A percentile compares a stretch with the other conserved stretches of the same genome.
Evolutionary conservation across 2,329 filamentous ascomycete genomes (phyloP).

Genomic region (Pseudopyricularia cyperi): DNA sequence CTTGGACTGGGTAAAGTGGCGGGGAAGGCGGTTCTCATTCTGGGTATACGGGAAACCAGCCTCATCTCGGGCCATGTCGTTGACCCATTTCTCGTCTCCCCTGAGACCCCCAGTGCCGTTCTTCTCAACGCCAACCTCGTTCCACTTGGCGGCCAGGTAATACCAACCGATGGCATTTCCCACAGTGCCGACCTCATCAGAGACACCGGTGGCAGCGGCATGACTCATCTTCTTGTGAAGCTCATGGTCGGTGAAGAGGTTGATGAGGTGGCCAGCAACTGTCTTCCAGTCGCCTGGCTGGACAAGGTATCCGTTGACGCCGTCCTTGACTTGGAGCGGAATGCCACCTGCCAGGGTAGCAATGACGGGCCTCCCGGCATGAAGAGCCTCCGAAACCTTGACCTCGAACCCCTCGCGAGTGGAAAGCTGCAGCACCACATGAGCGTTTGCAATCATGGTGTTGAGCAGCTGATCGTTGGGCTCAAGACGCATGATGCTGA

Average conservation of each 20-base stretch:
- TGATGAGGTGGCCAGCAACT: conserved; percentile 53
- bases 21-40: conserved; percentile 48
- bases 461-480: conserved; percentile 74
- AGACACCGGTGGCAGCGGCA: conserved; percentile 53
- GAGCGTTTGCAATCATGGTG: conserved; percentile 57
- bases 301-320: conserved; percentile 62
- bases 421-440: conserved; percentile 65
- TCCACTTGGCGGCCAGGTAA: conserved; percentile 58
- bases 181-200: conserved; percentile 70
- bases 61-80: conserved; percentile 58
- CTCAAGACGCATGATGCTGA: conserved; percentile 64
- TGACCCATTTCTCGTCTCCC: conserved; percentile 55
- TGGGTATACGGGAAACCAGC: conserved; percentile 45
- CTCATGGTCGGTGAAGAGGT: conserved; percentile 51
- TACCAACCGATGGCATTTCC: conserved; percentile 68
- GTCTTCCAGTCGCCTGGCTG: conserved; percentile 55
- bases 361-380: conserved; percentile 68
- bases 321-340: conserved; percentile 61
- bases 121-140: conserved; percentile 36
- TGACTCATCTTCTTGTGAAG: conserved; percentile 54
- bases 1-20: conserved; percentile 23
- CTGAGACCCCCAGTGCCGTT: conserved; percentile 28
- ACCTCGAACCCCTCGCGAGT: conserved; percentile 77
- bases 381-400: conserved; percentile 72
- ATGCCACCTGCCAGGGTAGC: conserved; percentile 68